Evolutionary conservation across 2,329 filamentous ascomycete species (phyloP).

Genomic region (Clonostachys byssicola): DNA sequence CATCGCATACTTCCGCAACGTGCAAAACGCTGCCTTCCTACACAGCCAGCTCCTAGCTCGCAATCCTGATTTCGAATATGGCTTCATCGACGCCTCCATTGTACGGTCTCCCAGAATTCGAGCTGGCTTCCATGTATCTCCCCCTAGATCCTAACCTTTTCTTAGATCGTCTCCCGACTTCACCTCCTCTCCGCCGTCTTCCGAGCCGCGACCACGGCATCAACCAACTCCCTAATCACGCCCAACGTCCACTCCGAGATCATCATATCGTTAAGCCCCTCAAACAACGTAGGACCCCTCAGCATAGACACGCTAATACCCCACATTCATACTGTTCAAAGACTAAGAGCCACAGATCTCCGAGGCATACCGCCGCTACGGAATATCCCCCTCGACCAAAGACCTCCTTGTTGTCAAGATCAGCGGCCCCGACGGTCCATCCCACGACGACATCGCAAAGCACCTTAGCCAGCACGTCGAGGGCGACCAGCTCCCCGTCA

Average conservation of each 20-base stretch:
- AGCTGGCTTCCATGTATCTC: neutral
- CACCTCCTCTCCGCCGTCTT: constrained; percentile 76
- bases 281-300: constrained; percentile 63
- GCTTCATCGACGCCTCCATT: constrained; percentile 81
- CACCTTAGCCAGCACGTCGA: constrained; percentile 62
- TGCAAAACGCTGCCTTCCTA: constrained; percentile 74
- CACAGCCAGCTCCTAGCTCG: constrained; percentile 80
- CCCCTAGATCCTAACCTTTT: neutral
- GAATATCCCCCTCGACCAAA: constrained; percentile 67
- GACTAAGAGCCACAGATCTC: constrained; percentile 59
- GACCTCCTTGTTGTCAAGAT: constrained; percentile 81
- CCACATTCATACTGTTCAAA: neutral
- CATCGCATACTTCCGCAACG: constrained; percentile 69
- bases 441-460: constrained; percentile 41
- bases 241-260: constrained; percentile 88
- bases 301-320: neutral
- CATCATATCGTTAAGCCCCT: constrained; percentile 74
- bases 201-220: constrained; percentile 66
- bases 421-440: constrained; percentile 23
- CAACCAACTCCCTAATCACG: constrained; percentile 63
- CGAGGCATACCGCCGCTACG: constrained; percentile 86
- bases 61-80: constrained; percentile 86
- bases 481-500: constrained; percentile 54
- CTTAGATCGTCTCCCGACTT: constrained; percentile 63
- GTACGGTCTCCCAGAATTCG: constrained; percentile 38